phyloP scores from a whole-genome alignment of 805 yeast genomes.

The Zygosaccharomyces pseudorouxii region DNA sequence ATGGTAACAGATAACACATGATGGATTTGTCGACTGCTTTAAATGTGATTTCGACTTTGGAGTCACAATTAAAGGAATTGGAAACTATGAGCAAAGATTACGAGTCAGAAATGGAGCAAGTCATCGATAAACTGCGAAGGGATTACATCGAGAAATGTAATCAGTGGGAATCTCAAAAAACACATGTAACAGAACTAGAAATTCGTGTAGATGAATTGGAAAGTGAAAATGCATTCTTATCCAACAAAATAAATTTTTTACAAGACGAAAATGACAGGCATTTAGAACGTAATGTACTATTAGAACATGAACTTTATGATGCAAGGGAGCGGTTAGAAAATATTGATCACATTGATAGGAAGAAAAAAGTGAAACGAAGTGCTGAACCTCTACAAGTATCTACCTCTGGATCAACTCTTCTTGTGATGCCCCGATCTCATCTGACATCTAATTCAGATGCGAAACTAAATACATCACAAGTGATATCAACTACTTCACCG shows the following conservation, averaged over 20 bases:
- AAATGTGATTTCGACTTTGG: slow-evolving; percentile 12
- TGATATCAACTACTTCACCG: slow-evolving; percentile 9
- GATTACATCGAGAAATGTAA: slow-evolving; percentile 5
- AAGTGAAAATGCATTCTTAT: slow-evolving; percentile 13
- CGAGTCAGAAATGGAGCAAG: slow-evolving; percentile 21
- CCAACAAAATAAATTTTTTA: slow-evolving; percentile 7
- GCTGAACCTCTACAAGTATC: slow-evolving; percentile 10
- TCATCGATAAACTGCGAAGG: slow-evolving; percentile 13
- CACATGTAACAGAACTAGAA: slow-evolving; percentile 14
- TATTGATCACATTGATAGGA: neutral
- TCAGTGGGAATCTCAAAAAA: slow-evolving; percentile 1
- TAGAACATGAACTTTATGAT: slow-evolving; percentile 21
- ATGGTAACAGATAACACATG: neutral
- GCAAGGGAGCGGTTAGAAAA: slow-evolving; percentile 4
- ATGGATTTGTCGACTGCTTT: slow-evolving; percentile 13
- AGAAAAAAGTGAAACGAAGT: slow-evolving; percentile 4
- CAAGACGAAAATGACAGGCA: slow-evolving; percentile 16
- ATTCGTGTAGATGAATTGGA: slow-evolving; percentile 22
- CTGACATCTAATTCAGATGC: slow-evolving; percentile 6
- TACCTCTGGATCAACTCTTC: slow-evolving; percentile 11
- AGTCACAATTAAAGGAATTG: slow-evolving; percentile 20
- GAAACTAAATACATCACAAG: slow-evolving; percentile 6
- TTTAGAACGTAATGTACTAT: slow-evolving; percentile 20
- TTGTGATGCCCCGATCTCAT: slow-evolving; percentile 6
- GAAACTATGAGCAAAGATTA: slow-evolving; percentile 20